phyloP scores from a whole-genome alignment of 1,139 yeast species.

The Pichia sp. region DNA sequence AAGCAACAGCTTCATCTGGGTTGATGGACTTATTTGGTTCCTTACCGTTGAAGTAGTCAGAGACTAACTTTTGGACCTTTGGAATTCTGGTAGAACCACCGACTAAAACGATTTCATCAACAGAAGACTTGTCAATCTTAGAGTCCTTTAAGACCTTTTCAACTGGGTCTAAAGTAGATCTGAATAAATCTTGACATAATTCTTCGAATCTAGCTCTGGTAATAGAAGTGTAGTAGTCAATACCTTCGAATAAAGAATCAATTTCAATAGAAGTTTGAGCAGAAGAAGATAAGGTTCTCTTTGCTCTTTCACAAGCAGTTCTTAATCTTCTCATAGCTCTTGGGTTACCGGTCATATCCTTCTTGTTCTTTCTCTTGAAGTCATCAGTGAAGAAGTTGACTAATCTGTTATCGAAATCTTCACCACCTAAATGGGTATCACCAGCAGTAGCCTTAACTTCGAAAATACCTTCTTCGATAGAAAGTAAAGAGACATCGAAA shows the following conservation, averaged over 20 bases:
- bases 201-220: constrained; percentile 92
- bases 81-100: constrained; percentile 95
- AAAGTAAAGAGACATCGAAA: constrained; percentile 91
- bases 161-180: constrained; percentile 80
- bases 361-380: constrained; percentile 93
- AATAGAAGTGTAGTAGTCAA: constrained; percentile 73
- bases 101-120: constrained; percentile 79
- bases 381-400: constrained; percentile 89
- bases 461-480: constrained; percentile 97
- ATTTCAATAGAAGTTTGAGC: constrained; percentile 83
- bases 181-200: constrained; percentile 76
- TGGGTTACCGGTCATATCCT: constrained; percentile 83
- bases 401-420: constrained; percentile 95
- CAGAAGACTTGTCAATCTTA: constrained; percentile 71
- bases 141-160: constrained; percentile 82
- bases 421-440: constrained; percentile 99
- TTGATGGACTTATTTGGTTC: constrained; percentile 90
- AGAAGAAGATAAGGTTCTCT: constrained; percentile 81
- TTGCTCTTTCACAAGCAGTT: constrained; percentile 88
- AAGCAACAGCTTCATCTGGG: constrained; percentile 98
- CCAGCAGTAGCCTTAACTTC: constrained; percentile 99
- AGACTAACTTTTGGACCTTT: constrained; percentile 79
- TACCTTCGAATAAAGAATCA: constrained; percentile 74
- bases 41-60: constrained; percentile 84
- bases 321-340: constrained; percentile 92